A percentile compares a stretch with the other conserved stretches of the same genome.
Evolutionary conservation across 1,284 basidiomycete genomes (phyloP).

Genomic region (Prillingera fragicola): DNA sequence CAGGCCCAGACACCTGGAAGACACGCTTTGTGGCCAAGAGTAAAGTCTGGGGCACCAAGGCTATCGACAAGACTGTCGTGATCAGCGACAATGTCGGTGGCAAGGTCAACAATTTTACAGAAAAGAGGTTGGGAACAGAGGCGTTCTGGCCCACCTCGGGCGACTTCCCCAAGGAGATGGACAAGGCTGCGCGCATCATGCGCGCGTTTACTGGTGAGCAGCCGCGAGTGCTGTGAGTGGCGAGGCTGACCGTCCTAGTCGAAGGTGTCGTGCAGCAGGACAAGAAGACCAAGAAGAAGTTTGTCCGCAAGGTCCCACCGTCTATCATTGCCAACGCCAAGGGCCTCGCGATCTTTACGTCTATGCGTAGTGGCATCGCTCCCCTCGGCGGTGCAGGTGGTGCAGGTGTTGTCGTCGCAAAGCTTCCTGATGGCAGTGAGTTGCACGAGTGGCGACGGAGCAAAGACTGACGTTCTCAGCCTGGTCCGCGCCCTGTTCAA

Average conservation of each 20-base stretch:
- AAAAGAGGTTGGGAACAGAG: slow-evolving; percentile 49
- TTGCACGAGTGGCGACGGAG: slow-evolving; percentile 5
- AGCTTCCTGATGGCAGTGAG: slow-evolving; percentile 49
- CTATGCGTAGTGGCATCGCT: slow-evolving; percentile 51
- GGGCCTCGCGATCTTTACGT: slow-evolving; percentile 52
- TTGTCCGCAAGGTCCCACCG: slow-evolving; percentile 53
- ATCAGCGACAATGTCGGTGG: slow-evolving; percentile 42
- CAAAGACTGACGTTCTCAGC: slow-evolving; percentile 26
- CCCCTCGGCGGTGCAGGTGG: slow-evolving; percentile 55
- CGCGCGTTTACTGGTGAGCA: slow-evolving; percentile 45
- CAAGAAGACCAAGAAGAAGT: slow-evolving; percentile 46
- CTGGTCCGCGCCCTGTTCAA: slow-evolving; percentile 53
- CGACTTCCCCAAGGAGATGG: slow-evolving; percentile 48
- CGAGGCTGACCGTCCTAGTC: slow-evolving; percentile 18
- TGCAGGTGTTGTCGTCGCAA: slow-evolving; percentile 49
- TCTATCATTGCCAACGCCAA: slow-evolving; percentile 49
- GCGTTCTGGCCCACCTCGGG: slow-evolving; percentile 7
- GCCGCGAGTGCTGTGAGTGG: background rate
- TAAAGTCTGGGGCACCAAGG: slow-evolving; percentile 37
- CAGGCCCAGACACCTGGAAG: slow-evolving; percentile 34
- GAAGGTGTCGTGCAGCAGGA: slow-evolving; percentile 37
- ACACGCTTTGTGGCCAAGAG: slow-evolving; percentile 31
- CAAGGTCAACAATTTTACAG: slow-evolving; percentile 41
- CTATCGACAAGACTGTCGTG: slow-evolving; percentile 35
- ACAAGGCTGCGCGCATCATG: slow-evolving; percentile 49